Conservation (phyloP, 83 land plant species). For the Larix sibirica region DNA sequence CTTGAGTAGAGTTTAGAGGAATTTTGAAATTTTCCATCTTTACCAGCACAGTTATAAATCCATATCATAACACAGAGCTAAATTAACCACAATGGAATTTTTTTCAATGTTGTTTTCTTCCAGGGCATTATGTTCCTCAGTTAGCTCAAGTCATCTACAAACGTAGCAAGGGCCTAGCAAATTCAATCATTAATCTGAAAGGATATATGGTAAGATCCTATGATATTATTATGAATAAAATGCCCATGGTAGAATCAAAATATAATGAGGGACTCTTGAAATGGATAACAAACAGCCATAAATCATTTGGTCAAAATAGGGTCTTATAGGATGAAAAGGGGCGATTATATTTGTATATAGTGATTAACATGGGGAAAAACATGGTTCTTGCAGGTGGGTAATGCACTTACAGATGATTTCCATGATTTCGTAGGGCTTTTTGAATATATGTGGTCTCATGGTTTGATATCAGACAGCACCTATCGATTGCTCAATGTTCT, state of each 20-base stretch:
- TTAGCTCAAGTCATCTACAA: conserved; percentile 61
- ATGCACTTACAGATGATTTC: conserved; percentile 67
- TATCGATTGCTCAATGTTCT: conserved; percentile 40
- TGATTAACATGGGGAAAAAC: background rate
- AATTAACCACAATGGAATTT: no score
- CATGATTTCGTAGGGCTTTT: conserved; percentile 64
- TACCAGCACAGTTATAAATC: no score
- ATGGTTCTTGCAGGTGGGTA: conserved; percentile 61
- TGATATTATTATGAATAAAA: background rate
- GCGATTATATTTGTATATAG: background rate
- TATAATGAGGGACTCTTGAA: background rate
- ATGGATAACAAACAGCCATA: background rate
- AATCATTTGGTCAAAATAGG: background rate
- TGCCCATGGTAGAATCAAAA: background rate
- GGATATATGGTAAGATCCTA: conserved; percentile 72
- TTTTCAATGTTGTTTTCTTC: background rate
- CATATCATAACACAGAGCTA: no score
- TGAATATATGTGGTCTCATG: conserved; percentile 66
- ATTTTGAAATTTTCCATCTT: no score
- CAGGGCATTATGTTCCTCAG: conserved; percentile 70
- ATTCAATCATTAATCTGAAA: conserved; percentile 62
- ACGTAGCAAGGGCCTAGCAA: conserved; percentile 20
- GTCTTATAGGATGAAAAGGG: background rate
- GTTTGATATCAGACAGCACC: conserved; percentile 75
- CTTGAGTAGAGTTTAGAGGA: no score